Evolutionary conservation across 371 early-diverging fungal species (phyloP).

Genomic region (Mucor mucedo): DNA sequence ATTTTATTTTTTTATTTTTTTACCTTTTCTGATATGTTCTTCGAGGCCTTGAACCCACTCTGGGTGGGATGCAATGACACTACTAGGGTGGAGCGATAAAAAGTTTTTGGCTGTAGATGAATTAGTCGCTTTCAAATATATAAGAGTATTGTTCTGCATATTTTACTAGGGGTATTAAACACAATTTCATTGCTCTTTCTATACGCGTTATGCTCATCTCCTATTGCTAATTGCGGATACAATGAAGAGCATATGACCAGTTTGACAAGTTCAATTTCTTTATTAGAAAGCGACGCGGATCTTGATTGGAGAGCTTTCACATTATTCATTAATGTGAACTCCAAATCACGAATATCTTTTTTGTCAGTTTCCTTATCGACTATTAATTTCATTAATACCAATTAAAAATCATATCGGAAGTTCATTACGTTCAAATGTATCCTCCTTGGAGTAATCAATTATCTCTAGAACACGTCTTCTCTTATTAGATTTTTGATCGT

Average conservation of each 20-base stretch:
- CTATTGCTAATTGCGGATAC: constrained; percentile 70
- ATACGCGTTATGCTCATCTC: constrained; percentile 67
- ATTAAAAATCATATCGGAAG: neutral
- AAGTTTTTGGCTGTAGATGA: constrained; percentile 46
- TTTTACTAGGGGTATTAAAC: constrained; percentile 50
- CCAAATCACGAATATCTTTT: constrained; percentile 62
- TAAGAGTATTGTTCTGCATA: neutral
- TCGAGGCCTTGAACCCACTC: constrained; percentile 62
- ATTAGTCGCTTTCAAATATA: neutral
- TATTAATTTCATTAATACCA: neutral
- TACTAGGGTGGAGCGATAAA: constrained; percentile 67
- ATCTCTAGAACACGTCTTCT: constrained; percentile 32
- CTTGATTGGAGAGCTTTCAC: constrained; percentile 40
- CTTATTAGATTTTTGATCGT: constrained; percentile 38
- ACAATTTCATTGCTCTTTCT: constrained; percentile 63
- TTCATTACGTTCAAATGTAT: constrained; percentile 24
- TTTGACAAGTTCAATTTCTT: constrained; percentile 59
- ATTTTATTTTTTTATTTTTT: too few species aligned
- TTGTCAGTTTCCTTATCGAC: neutral
- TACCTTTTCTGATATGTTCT: constrained; percentile 48
- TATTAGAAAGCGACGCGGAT: constrained; percentile 40
- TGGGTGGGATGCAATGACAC: constrained; percentile 61
- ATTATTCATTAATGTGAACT: constrained; percentile 66
- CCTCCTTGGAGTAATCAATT: constrained; percentile 20
- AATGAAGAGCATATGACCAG: constrained; percentile 66